Percentiles rank a stretch among this genome's conserved stretches.
phyloP scores from a whole-genome alignment of 208 protist species.

The Sergeia podlipaevii region DNA sequence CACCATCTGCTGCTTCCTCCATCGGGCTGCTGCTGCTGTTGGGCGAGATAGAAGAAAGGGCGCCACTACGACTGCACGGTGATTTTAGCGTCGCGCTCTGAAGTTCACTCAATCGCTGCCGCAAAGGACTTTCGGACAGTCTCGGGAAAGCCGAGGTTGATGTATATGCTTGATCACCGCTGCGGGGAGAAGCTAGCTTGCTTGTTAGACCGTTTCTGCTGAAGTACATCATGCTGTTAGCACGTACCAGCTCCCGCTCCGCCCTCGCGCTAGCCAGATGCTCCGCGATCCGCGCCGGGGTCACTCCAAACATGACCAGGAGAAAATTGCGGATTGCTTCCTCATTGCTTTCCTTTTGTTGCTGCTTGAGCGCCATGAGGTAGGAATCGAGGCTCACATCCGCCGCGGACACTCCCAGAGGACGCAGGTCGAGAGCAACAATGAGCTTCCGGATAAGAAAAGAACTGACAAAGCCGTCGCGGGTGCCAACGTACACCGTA shows the following conservation, averaged over 20 bases:
- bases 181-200: too few species aligned
- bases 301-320: conserved; percentile 40
- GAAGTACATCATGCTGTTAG: too few species aligned
- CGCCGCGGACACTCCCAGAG: conserved; percentile 24
- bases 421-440: conserved; percentile 50
- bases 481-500: conserved; percentile 69
- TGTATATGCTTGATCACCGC: too few species aligned
- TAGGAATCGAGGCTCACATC: conserved; percentile 26
- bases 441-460: conserved; percentile 70
- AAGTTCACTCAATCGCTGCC: too few species aligned
- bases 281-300: conserved; percentile 17
- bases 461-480: conserved; percentile 57
- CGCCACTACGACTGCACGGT: neutral
- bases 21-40: neutral
- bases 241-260: conserved; percentile 6
- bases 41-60: neutral
- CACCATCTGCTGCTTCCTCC: too few species aligned
- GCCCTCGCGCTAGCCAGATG: conserved; percentile 8
- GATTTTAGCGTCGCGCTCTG: neutral
- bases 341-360: conserved; percentile 20
- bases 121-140: too few species aligned
- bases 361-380: conserved; percentile 22
- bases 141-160: too few species aligned
- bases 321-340: conserved; percentile 38
- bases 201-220: too few species aligned